phyloP scores from a whole-genome alignment of 2,329 filamentous ascomycete genomes.

The Curvularia spicifera region DNA sequence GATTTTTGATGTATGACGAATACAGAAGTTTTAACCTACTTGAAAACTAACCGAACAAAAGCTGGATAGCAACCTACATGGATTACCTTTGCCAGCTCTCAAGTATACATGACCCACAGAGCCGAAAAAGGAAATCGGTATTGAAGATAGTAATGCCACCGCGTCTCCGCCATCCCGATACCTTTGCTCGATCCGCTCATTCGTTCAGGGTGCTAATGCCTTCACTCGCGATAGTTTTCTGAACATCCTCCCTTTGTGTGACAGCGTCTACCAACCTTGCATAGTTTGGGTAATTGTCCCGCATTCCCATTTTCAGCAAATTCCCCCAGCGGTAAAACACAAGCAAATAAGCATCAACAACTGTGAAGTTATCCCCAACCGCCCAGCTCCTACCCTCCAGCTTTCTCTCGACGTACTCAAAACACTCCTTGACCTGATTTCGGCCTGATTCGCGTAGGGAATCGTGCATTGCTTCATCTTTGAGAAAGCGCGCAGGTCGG shows the following conservation, averaged over 20 bases:
- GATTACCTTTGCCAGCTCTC: too few relatives aligned
- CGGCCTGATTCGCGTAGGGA: slow-evolving; percentile 9
- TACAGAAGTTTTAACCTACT: too few relatives aligned
- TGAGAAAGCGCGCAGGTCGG: slow-evolving; percentile 21
- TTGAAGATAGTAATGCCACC: neutral
- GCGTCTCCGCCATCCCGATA: too few relatives aligned
- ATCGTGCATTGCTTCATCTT: slow-evolving; percentile 17
- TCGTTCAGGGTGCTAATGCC: neutral
- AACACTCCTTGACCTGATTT: neutral
- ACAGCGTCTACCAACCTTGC: slow-evolving; percentile 18
- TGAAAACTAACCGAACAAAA: too few relatives aligned
- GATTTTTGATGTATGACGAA: too few relatives aligned
- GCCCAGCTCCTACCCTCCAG: neutral
- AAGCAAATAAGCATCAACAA: slow-evolving; percentile 25
- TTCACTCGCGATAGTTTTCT: neutral
- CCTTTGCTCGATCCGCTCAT: neutral
- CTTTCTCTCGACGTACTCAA: neutral
- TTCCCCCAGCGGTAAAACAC: slow-evolving; percentile 33
- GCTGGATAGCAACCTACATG: too few relatives aligned
- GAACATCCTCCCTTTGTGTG: slow-evolving; percentile 17
- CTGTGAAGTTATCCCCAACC: neutral
- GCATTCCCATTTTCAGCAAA: slow-evolving; percentile 19
- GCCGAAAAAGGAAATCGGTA: neutral
- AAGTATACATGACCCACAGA: neutral
- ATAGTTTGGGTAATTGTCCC: slow-evolving; percentile 25